Conservation (phyloP, 257 asterid species). For the Solanum dulcamara region DNA sequence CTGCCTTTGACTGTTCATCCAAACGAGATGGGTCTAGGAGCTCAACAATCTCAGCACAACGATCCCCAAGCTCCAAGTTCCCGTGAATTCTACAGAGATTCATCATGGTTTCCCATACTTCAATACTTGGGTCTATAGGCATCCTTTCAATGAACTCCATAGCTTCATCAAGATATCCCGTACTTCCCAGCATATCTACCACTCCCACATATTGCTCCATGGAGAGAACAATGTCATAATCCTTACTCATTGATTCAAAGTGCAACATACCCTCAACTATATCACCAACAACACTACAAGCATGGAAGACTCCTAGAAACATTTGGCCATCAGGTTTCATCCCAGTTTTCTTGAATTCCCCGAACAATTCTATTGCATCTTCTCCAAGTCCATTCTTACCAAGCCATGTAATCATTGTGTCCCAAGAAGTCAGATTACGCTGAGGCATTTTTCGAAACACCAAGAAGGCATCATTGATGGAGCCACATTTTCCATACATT, state of each 20-base stretch:
- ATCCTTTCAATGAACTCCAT: slow-evolving; percentile 59
- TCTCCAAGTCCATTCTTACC: slow-evolving; percentile 61
- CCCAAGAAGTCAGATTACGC: slow-evolving; percentile 78
- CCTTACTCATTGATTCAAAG: slow-evolving; percentile 61
- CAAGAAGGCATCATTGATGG: slow-evolving; percentile 48
- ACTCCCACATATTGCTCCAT: slow-evolving; percentile 60
- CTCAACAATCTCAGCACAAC: slow-evolving; percentile 52
- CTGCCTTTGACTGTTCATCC: slow-evolving; percentile 53
- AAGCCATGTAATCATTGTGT: slow-evolving; percentile 61
- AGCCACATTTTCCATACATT: slow-evolving; percentile 61
- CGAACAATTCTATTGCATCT: slow-evolving; percentile 51
- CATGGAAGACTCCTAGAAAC: slow-evolving; percentile 51
- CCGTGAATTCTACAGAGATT: slow-evolving; percentile 64
- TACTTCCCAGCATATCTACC: slow-evolving; percentile 62
- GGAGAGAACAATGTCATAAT: slow-evolving; percentile 48
- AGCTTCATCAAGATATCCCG: slow-evolving; percentile 74
- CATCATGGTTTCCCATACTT: slow-evolving; percentile 67
- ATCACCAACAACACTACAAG: slow-evolving; percentile 54
- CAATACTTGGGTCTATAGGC: slow-evolving; percentile 47
- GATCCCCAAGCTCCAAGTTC: slow-evolving; percentile 60
- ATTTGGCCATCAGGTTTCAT: slow-evolving; percentile 61
- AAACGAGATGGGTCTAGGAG: slow-evolving; percentile 50
- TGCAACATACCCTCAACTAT: slow-evolving; percentile 61
- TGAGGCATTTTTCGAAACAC: slow-evolving; percentile 51
- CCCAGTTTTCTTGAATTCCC: slow-evolving; percentile 58